Evolutionary conservation across 108 stramenopile genomes (phyloP), one percentile per base, ranked within the genome.

Genomic region (Nitzschia putrida): DNA sequence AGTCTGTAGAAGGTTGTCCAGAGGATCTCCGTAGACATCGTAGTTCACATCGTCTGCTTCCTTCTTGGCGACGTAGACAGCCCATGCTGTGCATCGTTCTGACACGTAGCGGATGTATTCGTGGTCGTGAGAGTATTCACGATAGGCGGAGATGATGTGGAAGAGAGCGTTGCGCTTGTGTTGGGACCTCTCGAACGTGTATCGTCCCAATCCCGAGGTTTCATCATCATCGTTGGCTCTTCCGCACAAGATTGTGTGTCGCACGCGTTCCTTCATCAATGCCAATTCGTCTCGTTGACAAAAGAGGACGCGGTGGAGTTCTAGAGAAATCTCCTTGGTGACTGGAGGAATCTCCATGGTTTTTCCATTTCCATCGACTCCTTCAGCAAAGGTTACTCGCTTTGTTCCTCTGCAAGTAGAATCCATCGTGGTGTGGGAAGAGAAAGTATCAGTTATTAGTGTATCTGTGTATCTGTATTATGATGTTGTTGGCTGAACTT

Each of bases 1-100:
- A 52, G 25, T 56, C 11, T 13, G 45, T 20, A 64, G 47, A 43
- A 69, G 54, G 0, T 29, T 18, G 20, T 67, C 67, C 6, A 76
- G 21, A 7, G 74, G 68, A 57, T 76, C 74, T 14, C 65, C 65
- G 51, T 76, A 67, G 24, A 69, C 61, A 8, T 58, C 61, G 40
- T 52, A 68, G 51, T 64, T 69, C 37, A 54, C 59, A 1, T 53
- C 55, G 21, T 69, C 63, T n/a, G 61, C 74, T 50, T 76, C 54
- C 21, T 53, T 20, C 1, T 3, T 53, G 22, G 74, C 74, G 2
- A 67, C 43, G 14, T 68, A 38, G 20, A 61, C 60, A n/a, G 74
- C 74, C 74, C 74, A 76, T 21, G 21, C 61, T 0, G 68, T 69
- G 34, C 74, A 76, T 22, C 74, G 67, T 16, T 41, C 29, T 0